Evolutionary conservation across 2,329 filamentous ascomycete genomes (phyloP), one percentile per base, ranked within the genome.

Genomic region (Microdochium paspali): DNA sequence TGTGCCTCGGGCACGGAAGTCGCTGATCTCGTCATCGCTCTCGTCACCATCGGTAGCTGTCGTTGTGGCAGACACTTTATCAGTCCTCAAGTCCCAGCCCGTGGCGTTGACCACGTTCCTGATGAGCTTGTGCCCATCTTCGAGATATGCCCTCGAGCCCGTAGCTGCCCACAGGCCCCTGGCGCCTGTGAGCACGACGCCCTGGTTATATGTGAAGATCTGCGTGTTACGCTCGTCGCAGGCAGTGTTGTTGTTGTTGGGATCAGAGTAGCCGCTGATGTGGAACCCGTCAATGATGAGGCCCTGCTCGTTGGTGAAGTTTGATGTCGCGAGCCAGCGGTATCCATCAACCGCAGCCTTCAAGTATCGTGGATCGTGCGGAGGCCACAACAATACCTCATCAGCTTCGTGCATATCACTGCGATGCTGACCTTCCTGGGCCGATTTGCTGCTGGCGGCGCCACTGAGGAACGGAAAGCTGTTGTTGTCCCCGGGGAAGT

Each of bases 131-230:
- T 96, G 89, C 0, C 88, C 91, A 49, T 95, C 89, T 20, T 76
- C 65, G 1, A 96, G 72, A 60, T 90, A 96, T 1, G 69, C 73
- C 2, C 70, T 63, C n/a, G 81, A 77, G 12, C 85, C 85, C 0
- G 87, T 95, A 13, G 81, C 82, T 51, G 87, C 77, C 80, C 86
- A 96, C 0, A 96, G 73, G 1, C 84, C 86, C 28, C 87, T 79
- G 47, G 89, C 79, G 12, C 89, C 90, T 4, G 87, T 90, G 21
- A 96, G 76, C 1, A 97, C 59, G 3, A 96, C 89, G 21, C 90
- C 91, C 65, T 97, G 91, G 66, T 97, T 97, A 69, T 97, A 96
- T 0, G 90, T 94, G 65, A 90, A 95, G 9, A 95, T 85, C 82
- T 90, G 91, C 55, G 90, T 81, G 63, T 95, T 87, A 44, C 90